These are phyloP conservation scores for Lactarius pseudohatsudake DNA, from an alignment of 768 basidiomycete genomes.

Conservation along the genomic window DNA sequence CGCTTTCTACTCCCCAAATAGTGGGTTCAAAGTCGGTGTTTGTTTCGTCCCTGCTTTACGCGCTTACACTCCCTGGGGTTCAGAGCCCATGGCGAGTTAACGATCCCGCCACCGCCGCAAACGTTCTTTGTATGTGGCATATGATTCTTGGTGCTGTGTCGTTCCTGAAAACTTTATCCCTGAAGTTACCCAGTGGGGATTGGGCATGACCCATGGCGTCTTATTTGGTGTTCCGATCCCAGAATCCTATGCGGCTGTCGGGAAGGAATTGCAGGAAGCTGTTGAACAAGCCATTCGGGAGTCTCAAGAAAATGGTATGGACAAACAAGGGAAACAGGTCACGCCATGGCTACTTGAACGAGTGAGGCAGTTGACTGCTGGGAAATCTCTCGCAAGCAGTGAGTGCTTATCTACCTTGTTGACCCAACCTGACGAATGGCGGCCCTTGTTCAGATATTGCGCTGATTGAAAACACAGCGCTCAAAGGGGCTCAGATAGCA, in stretches of 20 bases:
- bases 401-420: slow-evolving; percentile 33
- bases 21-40: slow-evolving; percentile 68
- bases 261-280: slow-evolving; percentile 65
- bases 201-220: slow-evolving; percentile 74
- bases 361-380: slow-evolving; percentile 76
- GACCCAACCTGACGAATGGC: neutral
- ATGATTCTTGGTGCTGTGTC: slow-evolving; percentile 6
- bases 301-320: slow-evolving; percentile 77
- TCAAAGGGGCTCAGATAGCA: slow-evolving; percentile 77
- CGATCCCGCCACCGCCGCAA: slow-evolving; percentile 65
- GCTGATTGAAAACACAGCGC: slow-evolving; percentile 84
- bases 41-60: neutral
- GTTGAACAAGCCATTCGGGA: slow-evolving; percentile 86
- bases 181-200: slow-evolving; percentile 64
- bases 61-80: neutral
- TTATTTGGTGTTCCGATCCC: slow-evolving; percentile 92
- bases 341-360: slow-evolving; percentile 93
- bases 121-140: slow-evolving; percentile 60
- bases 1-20: slow-evolving; percentile 86
- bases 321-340: slow-evolving; percentile 79
- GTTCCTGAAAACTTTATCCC: neutral
- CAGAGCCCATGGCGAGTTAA: slow-evolving; percentile 80
- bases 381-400: slow-evolving; percentile 73
- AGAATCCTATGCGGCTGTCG: slow-evolving; percentile 63
- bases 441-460: slow-evolving; percentile 62